Percentiles rank a stretch among this genome's conserved stretches.
Conservation (phyloP, 495 filamentous ascomycete genomes). For the Podospora pseudocomata region DNA sequence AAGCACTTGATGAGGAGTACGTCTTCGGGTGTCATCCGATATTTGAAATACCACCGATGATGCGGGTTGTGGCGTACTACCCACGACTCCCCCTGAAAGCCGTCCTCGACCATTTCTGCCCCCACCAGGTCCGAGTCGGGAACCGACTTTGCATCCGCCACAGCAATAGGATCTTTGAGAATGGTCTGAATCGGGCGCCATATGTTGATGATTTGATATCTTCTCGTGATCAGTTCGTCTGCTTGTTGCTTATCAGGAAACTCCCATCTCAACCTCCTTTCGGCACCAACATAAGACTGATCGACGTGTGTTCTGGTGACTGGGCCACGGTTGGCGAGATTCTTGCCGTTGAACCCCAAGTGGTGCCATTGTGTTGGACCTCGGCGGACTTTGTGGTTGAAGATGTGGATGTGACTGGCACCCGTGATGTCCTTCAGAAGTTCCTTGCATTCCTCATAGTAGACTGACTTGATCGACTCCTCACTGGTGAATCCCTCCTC, state of each 20-base stretch:
- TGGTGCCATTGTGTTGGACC: constrained; percentile 40
- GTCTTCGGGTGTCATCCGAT: constrained; percentile 55
- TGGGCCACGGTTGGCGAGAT: constrained; percentile 52
- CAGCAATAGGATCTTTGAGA: constrained; percentile 56
- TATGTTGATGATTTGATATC: constrained; percentile 70
- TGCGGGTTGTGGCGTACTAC: constrained; percentile 54
- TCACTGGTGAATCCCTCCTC: constrained; percentile 60
- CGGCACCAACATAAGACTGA: constrained; percentile 61
- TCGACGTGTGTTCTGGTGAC: constrained; percentile 67
- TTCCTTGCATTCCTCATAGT: constrained; percentile 60
- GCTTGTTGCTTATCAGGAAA: constrained; percentile 54
- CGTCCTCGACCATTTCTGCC: constrained; percentile 65
- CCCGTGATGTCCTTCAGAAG: constrained; percentile 62
- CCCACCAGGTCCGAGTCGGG: constrained; percentile 61
- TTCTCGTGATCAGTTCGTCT: constrained; percentile 47
- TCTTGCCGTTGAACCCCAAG: constrained; percentile 29
- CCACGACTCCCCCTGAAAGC: constrained; percentile 67
- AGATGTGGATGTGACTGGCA: constrained; percentile 60
- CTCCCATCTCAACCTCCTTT: constrained; percentile 54
- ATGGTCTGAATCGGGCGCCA: constrained; percentile 66
- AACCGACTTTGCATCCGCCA: constrained; percentile 58
- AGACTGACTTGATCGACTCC: constrained; percentile 53
- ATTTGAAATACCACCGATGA: constrained; percentile 73
- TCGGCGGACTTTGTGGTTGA: constrained; percentile 71
- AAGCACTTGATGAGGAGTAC: constrained; percentile 66